Evolutionary conservation across 805 yeast species (phyloP).

Genomic region (Candida fluviatilis): DNA sequence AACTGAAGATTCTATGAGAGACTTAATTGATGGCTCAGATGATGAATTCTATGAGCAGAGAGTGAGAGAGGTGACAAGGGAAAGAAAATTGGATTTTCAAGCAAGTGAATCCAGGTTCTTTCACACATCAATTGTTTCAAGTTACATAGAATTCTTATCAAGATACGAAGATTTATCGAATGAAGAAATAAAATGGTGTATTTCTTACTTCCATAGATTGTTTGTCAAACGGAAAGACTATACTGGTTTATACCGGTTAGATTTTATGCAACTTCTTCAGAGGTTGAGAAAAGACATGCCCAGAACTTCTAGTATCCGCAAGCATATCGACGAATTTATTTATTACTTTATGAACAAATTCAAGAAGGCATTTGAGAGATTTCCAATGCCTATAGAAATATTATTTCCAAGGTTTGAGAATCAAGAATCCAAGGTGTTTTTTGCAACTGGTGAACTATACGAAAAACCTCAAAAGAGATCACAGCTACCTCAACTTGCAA

Average conservation of each 20-base stretch:
- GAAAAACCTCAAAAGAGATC: conserved; percentile 16
- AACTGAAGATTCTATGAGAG: conserved; percentile 20
- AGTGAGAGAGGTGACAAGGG: conserved; percentile 35
- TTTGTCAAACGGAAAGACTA: conserved; percentile 57
- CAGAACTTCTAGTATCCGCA: conserved; percentile 41
- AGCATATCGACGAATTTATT: conserved; percentile 62
- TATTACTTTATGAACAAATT: conserved; percentile 59
- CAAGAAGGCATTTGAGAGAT: conserved; percentile 42
- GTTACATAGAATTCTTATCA: conserved; percentile 59
- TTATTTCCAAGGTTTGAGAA: conserved; percentile 57
- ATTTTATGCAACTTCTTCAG: conserved; percentile 62
- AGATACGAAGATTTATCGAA: conserved; percentile 60
- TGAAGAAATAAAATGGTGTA: conserved; percentile 54
- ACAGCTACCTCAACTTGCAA: conserved; percentile 29
- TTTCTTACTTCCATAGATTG: conserved; percentile 68
- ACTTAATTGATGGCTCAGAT: conserved; percentile 30
- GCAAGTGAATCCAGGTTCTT: conserved; percentile 43
- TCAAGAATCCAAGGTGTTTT: conserved; percentile 44
- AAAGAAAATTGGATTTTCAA: conserved; percentile 44
- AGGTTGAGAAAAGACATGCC: conserved; percentile 47
- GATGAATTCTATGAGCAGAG: conserved; percentile 30
- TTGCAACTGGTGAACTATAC: conserved; percentile 56
- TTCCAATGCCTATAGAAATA: conserved; percentile 62
- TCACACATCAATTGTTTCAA: conserved; percentile 57
- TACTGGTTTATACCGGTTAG: conserved; percentile 61